Evolutionary conservation across 495 filamentous ascomycete species (phyloP), one percentile per base, ranked within the genome.

Genomic region (Cryomyces minteri): DNA sequence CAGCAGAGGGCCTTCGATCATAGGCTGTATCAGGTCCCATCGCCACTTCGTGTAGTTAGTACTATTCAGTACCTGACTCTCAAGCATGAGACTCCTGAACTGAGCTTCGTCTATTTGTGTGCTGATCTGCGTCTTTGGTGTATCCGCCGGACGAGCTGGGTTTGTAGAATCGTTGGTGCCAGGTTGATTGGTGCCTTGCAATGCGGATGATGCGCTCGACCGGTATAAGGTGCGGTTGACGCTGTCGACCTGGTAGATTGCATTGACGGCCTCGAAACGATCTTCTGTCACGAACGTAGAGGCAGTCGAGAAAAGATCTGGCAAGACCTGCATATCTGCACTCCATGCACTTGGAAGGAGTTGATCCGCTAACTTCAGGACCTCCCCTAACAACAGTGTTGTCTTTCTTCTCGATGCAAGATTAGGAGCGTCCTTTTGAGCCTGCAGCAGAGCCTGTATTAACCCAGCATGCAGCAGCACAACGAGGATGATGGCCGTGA

Each of bases 231-330:
- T 96, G 48, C 85, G 76, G 61, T 88, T 98, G 47, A 98, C 84
- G 55, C 90, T 95, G 62, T 94, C 92, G 5, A 96, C 88, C 56
- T 96, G 90, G 57, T 95, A 98, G 33, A 96, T 83, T 5, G 87
- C 87, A 3, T 81, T 77, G 1, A 83, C 84, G 12, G 86, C 82
- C 39, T 80, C 67, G 49, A 85, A 86, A 45, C 81, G 77, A n/a
- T 75, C 74, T 6, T 85, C 75, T 30, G 71, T 64, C 9, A 70
- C 67, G 46, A 84, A 84, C 45, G 73, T 70, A 5, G 84, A 70
- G 4, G 87, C 88, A 5, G 81, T 71, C 29, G 74, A 63, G 42
- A 98, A 77, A 7, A 96, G 64, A 38, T 84, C 75, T 8, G 92
- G 87, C 34, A 96, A 71, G 6, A 90, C 68, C 52, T 98, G 92